phyloP scores from a whole-genome alignment of 2,329 filamentous ascomycete genomes.

The Ophiocordyceps robertsii region DNA sequence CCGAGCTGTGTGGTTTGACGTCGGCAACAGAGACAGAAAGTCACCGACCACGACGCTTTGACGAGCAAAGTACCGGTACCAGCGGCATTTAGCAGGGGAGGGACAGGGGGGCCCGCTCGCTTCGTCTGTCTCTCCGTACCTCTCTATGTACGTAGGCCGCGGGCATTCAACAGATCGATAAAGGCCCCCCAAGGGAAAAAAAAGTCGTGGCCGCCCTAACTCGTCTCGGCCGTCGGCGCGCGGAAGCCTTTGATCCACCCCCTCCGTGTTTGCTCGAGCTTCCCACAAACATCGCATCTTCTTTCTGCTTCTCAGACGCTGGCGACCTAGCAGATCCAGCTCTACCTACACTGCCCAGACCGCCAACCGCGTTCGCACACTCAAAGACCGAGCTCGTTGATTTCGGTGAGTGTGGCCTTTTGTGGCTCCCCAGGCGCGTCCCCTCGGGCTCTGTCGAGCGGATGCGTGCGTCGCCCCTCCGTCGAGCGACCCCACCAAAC shows the following conservation, averaged over 20 bases:
- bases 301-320: background rate
- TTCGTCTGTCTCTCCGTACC: background rate
- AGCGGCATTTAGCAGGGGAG: slow-evolving; percentile 2
- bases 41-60: no score
- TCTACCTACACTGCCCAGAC: no score
- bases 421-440: no score
- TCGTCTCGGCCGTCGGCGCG: slow-evolving; percentile 3
- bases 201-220: slow-evolving; percentile 6
- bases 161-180: slow-evolving; percentile 6
- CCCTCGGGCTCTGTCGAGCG: no score
- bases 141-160: background rate
- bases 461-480: no score
- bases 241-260: slow-evolving; percentile 1
- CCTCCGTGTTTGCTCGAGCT: background rate
- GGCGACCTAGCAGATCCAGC: background rate
- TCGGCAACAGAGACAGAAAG: no score
- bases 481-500: no score
- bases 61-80: slow-evolving; percentile 5
- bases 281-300: background rate
- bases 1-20: no score
- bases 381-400: no score
- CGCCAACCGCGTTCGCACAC: no score
- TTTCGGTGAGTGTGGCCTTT: no score
- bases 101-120: slow-evolving; percentile 4
- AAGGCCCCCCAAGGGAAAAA: slow-evolving; percentile 4